Evolutionary conservation across 2,329 filamentous ascomycete genomes (phyloP), one percentile per base, ranked within the genome.

Genomic region (Zopfia rhizophila): DNA sequence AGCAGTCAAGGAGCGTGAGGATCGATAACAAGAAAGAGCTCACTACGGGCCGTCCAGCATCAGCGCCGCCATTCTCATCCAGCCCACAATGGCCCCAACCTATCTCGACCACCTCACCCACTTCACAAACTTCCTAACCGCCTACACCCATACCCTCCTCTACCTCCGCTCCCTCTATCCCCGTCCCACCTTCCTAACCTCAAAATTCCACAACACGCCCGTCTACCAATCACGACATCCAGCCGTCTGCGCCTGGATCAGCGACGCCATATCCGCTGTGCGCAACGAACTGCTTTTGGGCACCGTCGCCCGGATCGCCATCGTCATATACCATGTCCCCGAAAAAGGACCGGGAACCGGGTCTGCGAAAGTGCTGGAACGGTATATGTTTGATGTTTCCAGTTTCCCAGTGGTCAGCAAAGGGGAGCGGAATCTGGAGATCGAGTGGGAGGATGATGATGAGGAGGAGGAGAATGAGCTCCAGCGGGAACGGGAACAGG

Each of bases 171-270:
- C 74, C 48, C 84, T 96, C 63, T 97, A 97, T 72, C 91, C 92
- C 0, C 72, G 76, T 36, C 74, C 83, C 19, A 90, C 90, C 24
- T 97, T 96, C 74, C 82, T 93, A 46, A 84, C 87, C 29, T 83
- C 87, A 27, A 84, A 88, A 54, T 91, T 90, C 61, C 92, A 92
- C 78, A 91, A 93, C 74, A 86, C 91, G 47, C 82, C 90, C 21
- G 88, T 95, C 32, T 87, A 89, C 61, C 91, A 96, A 69, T 93
- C 85, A 49, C 88, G 91, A 46, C 91, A 96, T 71, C 90, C 92
- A 0, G 83, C 84, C 59, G 88, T 96, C 55, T 95, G 90, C 78
- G 77, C 84, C 61, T 97, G 92, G 89, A 85, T 96, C 72, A 83
- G 81, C 65, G 89, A 94, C 68, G 90, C 91, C 56, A 83, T 94